These are phyloP conservation scores for Trichoderma oligosporum DNA, from an alignment of 2,329 filamentous ascomycete species.

Conservation along the genomic window DNA sequence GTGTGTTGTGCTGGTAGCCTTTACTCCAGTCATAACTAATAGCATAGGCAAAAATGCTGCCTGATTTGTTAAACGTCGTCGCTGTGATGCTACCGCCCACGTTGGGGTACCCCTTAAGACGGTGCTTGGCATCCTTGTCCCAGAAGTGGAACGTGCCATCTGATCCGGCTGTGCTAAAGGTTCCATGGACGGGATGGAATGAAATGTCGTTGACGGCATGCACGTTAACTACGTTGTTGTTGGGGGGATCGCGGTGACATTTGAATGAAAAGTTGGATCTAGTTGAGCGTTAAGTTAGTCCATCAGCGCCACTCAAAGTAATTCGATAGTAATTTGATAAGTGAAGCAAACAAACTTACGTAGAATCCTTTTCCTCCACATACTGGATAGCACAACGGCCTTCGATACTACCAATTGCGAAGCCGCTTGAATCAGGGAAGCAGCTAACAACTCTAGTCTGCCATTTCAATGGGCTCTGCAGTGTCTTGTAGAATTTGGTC, in stretches of 20 bases:
- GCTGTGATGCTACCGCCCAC: constrained; percentile 84
- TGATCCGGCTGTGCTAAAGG: constrained; percentile 93
- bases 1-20: constrained; percentile 81
- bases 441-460: constrained; percentile 94
- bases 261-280: constrained; percentile 98
- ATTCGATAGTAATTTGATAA: too few relatives aligned
- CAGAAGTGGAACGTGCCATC: constrained; percentile 97
- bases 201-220: constrained; percentile 96
- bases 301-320: not conserved
- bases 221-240: constrained; percentile 77
- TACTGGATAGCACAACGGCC: constrained; percentile 98
- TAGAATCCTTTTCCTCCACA: constrained; percentile 89
- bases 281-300: not conserved
- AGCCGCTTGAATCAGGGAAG: constrained; percentile 87
- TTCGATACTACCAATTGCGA: constrained; percentile 94
- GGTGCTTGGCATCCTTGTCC: constrained; percentile 89
- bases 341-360: constrained; percentile 40
- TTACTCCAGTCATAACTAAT: constrained; percentile 99
- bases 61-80: constrained; percentile 85
- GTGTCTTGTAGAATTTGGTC: constrained; percentile 88
- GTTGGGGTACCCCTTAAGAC: constrained; percentile 81
- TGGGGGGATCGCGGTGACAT: constrained; percentile 82
- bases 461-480: constrained; percentile 96
- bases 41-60: constrained; percentile 81
- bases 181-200: constrained; percentile 94